phyloP scores from a whole-genome alignment of 192 early-diverging fungal genomes.

The Physocladia obscura region DNA sequence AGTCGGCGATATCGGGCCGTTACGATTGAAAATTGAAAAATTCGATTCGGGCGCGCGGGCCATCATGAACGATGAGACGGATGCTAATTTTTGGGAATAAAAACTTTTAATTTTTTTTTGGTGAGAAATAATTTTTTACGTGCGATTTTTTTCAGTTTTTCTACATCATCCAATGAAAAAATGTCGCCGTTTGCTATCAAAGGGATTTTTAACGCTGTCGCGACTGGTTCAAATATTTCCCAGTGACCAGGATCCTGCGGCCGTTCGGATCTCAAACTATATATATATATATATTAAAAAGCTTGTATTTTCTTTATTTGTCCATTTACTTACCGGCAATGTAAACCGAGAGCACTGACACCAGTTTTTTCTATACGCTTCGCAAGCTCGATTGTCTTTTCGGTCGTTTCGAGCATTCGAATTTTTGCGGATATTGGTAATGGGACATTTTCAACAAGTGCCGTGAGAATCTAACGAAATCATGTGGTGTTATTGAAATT shows the following conservation, averaged over 20 bases:
- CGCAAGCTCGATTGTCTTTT: conserved; percentile 78
- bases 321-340: conserved; percentile 80
- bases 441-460: conserved; percentile 68
- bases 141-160: conserved; percentile 49
- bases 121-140: conserved; percentile 20
- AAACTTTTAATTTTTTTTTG: background rate
- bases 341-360: conserved; percentile 82
- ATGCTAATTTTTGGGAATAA: conserved; percentile 36
- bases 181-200: conserved; percentile 95
- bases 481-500: background rate
- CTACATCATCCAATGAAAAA: conserved; percentile 62
- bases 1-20: conserved; percentile 34
- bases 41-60: conserved; percentile 86
- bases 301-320: no score
- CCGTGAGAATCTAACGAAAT: conserved; percentile 13
- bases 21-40: conserved; percentile 79
- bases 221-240: conserved; percentile 75
- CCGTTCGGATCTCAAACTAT: conserved; percentile 58
- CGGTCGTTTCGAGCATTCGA: conserved; percentile 55
- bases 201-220: conserved; percentile 59
- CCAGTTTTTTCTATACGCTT: conserved; percentile 82
- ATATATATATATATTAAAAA: background rate
- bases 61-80: conserved; percentile 78
- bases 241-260: conserved; percentile 81
- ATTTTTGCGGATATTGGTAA: conserved; percentile 91